Base-by-base conservation (phyloP, 2,329 filamentous ascomycete genomes). In the Arthrobotrys conoides region DNA sequence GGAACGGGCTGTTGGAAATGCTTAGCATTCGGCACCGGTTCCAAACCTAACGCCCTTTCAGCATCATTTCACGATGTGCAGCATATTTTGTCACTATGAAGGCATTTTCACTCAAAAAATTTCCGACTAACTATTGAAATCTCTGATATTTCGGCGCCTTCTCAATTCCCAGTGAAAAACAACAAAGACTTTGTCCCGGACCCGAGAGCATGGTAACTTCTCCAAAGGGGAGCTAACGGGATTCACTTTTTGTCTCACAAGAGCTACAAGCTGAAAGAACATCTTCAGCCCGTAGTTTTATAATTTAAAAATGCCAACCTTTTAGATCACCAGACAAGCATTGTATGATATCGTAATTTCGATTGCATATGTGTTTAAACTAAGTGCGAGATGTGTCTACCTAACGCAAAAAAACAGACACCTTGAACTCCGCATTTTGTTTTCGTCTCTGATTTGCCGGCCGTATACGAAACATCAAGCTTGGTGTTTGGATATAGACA, bases 401-500 rank as follows among this genome's bases (percentile, higher is more conserved):
- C 20, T 30, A 49, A 49, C 24, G 49, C 41, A 51, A 38, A 36
- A 51, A 51, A 65, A 49, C 22, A 65, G 12, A 65, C 27, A 65
- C 61, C 61, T 24, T 59, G 27, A 59, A 38, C 27, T 68, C 53
- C 53, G 18, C 49, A 59, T 53, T 67, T 51, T 66, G 41, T 33
- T 33, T 38, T 48, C 61, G 16, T 51, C 22, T 57, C 38, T 59
- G 33, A 24, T 66, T 67, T 73, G 46, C 38, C 33, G 44, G 41
- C 30, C 61, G 30, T 65, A 65, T 55, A 57, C 30, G 24, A 36
- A 57, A 48, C 55, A 49, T 48, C n/a, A 38, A 66, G 49, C 36
- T 57, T 49, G 33, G 38, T 16, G 33, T 68, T 30, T 44, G 30
- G 33, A 51, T 64, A 53, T 76, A 76, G 38, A 76, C 71, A 76